Base-by-base conservation (phyloP, 768 basidiomycete genomes). In the Boletus vinaceobasis region DNA sequence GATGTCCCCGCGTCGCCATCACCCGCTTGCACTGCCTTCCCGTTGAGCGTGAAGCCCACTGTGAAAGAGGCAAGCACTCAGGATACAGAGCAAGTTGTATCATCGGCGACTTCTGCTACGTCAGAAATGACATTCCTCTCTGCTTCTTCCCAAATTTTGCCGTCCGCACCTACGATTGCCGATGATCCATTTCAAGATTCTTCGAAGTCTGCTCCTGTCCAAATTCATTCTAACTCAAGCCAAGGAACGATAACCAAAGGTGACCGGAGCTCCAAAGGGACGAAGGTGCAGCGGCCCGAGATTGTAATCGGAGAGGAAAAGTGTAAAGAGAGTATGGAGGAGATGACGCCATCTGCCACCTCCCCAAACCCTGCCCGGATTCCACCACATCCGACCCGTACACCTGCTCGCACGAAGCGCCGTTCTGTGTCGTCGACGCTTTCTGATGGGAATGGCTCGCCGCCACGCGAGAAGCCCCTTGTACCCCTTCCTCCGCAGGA, bases 331-430 rank as follows among this genome's bases (percentile, higher is more conserved):
- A 32, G 35, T 17, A 11, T 6, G 1, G 53, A 50, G 15, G 56
- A 53, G 19, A 48, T 35, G 45, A 43, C 27, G 4, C 57, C 61
- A 33, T 58, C 64, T 43, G 47, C 49, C 6, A 57, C 76, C 52
- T 68, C 58, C n/a, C 53, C 65, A 13, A 62, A 58, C 37, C 45
- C 60, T 17, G 29, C 58, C 17, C 64, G 58, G 49, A 64, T 77
- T 14, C 81, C 90, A 27, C 85, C 87, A 29, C 75, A 82, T 59
- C 85, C 92, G 5, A 75, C 85, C 23, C 89, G 95, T 11, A 99
- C 96, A 0, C 96, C 96, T 5, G 93, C 87, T 4, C 84, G 95
- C 11, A 98, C 96, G 3, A 99, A 99, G 69, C 87, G 96, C 5
- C 88, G 96, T 23, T 97, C 94, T 2, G 88, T 98, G 6, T 96